Percentiles rank a stretch among this genome's conserved stretches.
These are phyloP conservation scores for Aspergillus sp. DNA, from an alignment of 2,329 filamentous ascomycete species.

Conservation along the genomic window DNA sequence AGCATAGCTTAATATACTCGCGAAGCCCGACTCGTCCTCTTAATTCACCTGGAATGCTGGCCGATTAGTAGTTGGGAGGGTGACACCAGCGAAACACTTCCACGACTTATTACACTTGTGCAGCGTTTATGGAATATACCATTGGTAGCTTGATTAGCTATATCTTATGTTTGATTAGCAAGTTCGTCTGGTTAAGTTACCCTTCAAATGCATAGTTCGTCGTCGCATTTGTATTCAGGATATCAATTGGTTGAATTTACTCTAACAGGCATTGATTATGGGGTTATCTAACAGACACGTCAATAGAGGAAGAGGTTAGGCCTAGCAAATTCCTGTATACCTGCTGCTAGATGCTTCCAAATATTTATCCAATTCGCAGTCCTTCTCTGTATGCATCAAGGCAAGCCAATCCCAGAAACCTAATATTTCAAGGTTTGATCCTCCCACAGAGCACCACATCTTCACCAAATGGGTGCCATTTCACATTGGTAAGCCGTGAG, in stretches of 20 bases:
- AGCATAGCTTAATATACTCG: too few relatives aligned
- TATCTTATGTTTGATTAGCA: not conserved
- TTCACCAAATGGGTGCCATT: constrained; percentile 69
- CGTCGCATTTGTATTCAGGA: not conserved
- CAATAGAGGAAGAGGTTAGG: not conserved
- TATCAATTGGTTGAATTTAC: too few relatives aligned
- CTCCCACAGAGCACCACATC: constrained; percentile 75
- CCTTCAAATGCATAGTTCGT: not conserved
- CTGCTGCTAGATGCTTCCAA: not conserved
- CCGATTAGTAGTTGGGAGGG: too few relatives aligned
- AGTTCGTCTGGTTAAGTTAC: not conserved
- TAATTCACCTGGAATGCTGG: too few relatives aligned
- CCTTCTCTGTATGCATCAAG: not conserved
- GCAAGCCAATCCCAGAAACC: not conserved
- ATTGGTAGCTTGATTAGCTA: too few relatives aligned
- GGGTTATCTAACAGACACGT: not conserved
- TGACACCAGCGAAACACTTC: too few relatives aligned
- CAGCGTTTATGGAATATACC: too few relatives aligned
- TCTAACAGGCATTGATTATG: not conserved
- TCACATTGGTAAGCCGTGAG: constrained; percentile 51
- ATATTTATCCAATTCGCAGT: not conserved
- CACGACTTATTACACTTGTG: too few relatives aligned
- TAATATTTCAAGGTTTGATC: constrained; percentile 24
- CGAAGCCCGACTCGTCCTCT: too few relatives aligned
- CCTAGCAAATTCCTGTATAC: not conserved